phyloP scores from a whole-genome alignment of 768 basidiomycete genomes.

The Termitomyces eurrhizus region DNA sequence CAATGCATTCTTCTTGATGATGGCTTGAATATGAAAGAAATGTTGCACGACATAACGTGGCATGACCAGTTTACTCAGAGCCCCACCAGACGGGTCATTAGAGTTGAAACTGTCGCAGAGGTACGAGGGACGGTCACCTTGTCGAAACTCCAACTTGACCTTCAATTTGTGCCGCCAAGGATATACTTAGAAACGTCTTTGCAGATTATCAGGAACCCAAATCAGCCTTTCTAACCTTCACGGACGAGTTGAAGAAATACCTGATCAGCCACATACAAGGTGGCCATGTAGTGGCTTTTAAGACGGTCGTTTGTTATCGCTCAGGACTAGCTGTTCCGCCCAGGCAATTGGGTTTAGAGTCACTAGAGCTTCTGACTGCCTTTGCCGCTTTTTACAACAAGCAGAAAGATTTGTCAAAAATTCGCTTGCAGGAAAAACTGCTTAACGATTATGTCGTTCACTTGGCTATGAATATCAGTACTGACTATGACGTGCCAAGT shows the following conservation, averaged over 20 bases:
- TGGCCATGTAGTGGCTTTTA: constrained; percentile 59
- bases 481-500: constrained; percentile 58
- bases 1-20: constrained; percentile 73
- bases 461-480: constrained; percentile 49
- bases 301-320: constrained; percentile 75
- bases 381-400: constrained; percentile 28
- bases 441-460: constrained; percentile 69
- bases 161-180: constrained; percentile 15
- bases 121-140: constrained; percentile 28
- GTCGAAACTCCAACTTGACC: not conserved
- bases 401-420: constrained; percentile 20
- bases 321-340: constrained; percentile 60
- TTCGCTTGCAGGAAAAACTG: constrained; percentile 57
- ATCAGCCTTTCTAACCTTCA: constrained; percentile 28
- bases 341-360: constrained; percentile 11
- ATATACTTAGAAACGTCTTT: constrained; percentile 26
- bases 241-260: constrained; percentile 26
- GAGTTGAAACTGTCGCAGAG: constrained; percentile 72
- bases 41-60: constrained; percentile 52
- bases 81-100: constrained; percentile 56
- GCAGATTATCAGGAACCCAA: constrained; percentile 14
- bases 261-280: constrained; percentile 39
- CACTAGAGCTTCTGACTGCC: constrained; percentile 28
- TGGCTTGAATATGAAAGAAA: constrained; percentile 48
- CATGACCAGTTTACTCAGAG: constrained; percentile 57